Evolutionary conservation across 2,329 filamentous ascomycete species (phyloP), one percentile per base, ranked within the genome.

Genomic region (Drechslera avenae): DNA sequence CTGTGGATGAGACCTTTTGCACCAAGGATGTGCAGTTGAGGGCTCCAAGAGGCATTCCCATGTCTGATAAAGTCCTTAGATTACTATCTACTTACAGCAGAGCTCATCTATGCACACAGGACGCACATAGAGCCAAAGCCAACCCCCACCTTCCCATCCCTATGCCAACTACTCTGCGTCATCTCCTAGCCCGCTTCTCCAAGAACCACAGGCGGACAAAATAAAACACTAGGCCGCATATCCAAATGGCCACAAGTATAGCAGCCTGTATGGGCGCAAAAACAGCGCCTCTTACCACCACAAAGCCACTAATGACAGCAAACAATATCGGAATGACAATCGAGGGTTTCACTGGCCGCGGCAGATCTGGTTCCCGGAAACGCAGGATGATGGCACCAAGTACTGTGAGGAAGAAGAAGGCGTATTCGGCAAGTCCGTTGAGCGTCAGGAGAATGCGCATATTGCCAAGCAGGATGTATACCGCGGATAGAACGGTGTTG

Each of bases 381-480:
- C 85, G 78, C 37, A 87, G 66, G 6, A 86, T 72, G 5, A 86
- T 76, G 1, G 81, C 83, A 0, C 84, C 85, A 0, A 86, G 63
- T 0, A 86, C 83, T 0, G 84, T 83, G 9, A 87, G 73, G 66
- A 86, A 86, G 75, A 86, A 87, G 71, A 87, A 87, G 0, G 83
- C 80, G 57, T 84, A 86, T 39, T 73, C 71, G 1, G 66, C 69
- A 6, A 73, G 60, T 1, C 71, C 71, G 21, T 73, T 73, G 31
- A 73, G 81, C 0, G 84, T 86, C 8, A 87, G 68, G 0, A 87
- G 76, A 1, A 83, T 81, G 14, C 84, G 81, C 76, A 87, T 87
- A 64, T 80, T 83, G 5, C 84, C 84, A 0, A 86, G 72, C 0
- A 86, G 69, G 34, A 87, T 85, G 64, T 86, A 87, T 1, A 86